Percentiles rank a stretch among this genome's conserved stretches.
Conservation (phyloP, 371 early-diverging fungal genomes). For the Cokeromyces recurvatus region DNA sequence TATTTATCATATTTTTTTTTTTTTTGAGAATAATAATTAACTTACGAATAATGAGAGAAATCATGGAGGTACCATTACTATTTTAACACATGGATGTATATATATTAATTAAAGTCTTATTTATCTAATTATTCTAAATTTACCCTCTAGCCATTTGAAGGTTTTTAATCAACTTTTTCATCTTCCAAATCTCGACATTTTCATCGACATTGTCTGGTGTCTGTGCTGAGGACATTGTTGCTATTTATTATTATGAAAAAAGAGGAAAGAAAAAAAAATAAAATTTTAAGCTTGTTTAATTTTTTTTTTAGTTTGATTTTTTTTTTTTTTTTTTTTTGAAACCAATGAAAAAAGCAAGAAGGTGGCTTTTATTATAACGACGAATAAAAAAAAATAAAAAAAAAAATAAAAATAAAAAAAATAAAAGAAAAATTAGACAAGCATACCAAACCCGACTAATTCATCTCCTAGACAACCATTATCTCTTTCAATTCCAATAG, state of each 20-base stretch:
- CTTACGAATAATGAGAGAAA: constrained; percentile 93
- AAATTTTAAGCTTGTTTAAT: background rate
- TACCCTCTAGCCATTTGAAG: constrained; percentile 95
- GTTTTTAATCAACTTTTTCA: constrained; percentile 96
- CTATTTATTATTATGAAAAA: background rate
- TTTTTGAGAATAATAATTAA: background rate
- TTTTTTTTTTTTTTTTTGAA: background rate
- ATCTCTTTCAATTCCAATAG: constrained; percentile 59
- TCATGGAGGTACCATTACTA: constrained; percentile 99
- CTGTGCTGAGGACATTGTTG: constrained; percentile 11
- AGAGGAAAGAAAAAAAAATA: background rate
- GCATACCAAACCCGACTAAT: constrained; percentile 42
- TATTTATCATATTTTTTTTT: background rate
- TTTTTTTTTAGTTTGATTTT: background rate
- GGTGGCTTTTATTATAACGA: constrained; percentile 8
- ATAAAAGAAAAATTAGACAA: background rate
- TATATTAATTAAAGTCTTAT: no score
- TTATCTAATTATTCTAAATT: no score
- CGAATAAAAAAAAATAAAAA: background rate
- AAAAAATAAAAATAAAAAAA: no score
- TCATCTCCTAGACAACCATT: constrained; percentile 51
- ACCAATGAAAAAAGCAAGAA: no score
- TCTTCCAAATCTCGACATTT: constrained; percentile 95
- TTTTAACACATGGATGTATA: background rate
- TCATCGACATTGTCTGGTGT: constrained; percentile 45